Percentiles rank a stretch among this genome's conserved stretches.
These are phyloP conservation scores for Verticillium klebahnii DNA, from an alignment of 2,329 filamentous ascomycete species.

Conservation along the genomic window DNA sequence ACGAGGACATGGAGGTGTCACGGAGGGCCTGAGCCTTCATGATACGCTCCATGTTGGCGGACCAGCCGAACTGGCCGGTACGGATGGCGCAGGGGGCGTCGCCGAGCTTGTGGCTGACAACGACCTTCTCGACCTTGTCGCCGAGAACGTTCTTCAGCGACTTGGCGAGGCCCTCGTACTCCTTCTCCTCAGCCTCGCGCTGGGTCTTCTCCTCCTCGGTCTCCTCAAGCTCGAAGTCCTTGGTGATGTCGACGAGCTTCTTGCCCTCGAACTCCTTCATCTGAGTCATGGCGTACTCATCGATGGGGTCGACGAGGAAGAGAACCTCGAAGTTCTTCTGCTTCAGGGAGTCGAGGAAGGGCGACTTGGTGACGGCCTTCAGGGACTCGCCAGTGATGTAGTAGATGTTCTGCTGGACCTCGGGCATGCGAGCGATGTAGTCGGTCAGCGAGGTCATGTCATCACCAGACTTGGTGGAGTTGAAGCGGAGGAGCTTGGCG, in stretches of 20 bases:
- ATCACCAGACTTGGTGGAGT: constrained; percentile 97
- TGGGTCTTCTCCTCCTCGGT: constrained; percentile 97
- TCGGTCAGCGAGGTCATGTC: constrained; percentile 91
- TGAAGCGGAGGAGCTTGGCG: constrained; percentile 98
- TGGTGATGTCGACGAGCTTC: constrained; percentile 99
- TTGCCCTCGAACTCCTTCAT: constrained; percentile 99
- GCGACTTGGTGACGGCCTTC: constrained; percentile 96
- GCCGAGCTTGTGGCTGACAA: constrained; percentile 95
- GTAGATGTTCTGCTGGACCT: constrained; percentile 99
- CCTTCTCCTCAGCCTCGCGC: constrained; percentile 96
- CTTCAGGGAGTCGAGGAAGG: constrained; percentile 98
- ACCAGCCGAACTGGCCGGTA: constrained; percentile 99
- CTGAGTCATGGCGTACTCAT: constrained; percentile 99
- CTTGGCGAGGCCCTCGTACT: constrained; percentile 93
- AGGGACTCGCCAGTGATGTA: constrained; percentile 99
- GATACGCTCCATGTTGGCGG: constrained; percentile 99
- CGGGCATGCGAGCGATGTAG: constrained; percentile 98
- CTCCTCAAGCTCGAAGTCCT: constrained; percentile 99
- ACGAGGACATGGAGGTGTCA: constrained; percentile 98
- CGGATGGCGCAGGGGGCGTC: constrained; percentile 96
- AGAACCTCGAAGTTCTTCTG: constrained; percentile 99
- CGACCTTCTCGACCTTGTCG: constrained; percentile 99
- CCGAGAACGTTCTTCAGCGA: constrained; percentile 97
- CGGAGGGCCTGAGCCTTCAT: constrained; percentile 99
- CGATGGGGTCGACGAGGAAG: constrained; percentile 98